Percentiles rank a stretch among this genome's conserved stretches.
These are phyloP conservation scores for Trichoderma virens DNA, from an alignment of 495 filamentous ascomycete genomes.

Conservation along the genomic window DNA sequence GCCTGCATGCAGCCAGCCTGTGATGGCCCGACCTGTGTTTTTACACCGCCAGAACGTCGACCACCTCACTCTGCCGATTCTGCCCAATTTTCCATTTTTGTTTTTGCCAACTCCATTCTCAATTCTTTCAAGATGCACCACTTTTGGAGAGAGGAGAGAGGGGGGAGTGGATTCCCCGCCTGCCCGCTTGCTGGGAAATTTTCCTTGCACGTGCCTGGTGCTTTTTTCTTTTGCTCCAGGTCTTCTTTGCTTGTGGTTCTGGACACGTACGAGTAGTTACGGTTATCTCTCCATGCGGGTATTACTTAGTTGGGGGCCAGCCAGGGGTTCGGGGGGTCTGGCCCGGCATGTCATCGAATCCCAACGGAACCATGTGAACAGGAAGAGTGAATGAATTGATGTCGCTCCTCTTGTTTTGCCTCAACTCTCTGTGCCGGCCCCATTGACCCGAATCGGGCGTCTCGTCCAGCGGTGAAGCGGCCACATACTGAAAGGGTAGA, in stretches of 20 bases:
- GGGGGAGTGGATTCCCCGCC: no score
- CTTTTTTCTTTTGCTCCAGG: no score
- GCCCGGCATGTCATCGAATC: not conserved
- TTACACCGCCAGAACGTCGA: not conserved
- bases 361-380: not conserved
- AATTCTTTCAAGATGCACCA: no score
- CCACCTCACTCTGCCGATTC: not conserved
- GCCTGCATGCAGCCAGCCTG: not conserved
- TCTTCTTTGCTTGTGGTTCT: no score
- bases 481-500: no score
- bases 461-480: slow-evolving; percentile 5
- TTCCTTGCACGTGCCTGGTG: no score
- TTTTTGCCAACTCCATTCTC: no score
- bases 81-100: not conserved
- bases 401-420: no score
- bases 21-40: not conserved
- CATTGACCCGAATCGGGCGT: slow-evolving; percentile 2
- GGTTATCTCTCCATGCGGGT: not conserved
- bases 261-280: no score
- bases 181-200: no score
- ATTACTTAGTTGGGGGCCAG: not conserved
- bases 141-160: no score
- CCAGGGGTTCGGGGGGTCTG: not conserved
- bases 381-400: not conserved
- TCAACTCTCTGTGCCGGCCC: not conserved